phyloP scores from a whole-genome alignment of 495 filamentous ascomycete species.

The Hyphodiscus hymeniophilus region DNA sequence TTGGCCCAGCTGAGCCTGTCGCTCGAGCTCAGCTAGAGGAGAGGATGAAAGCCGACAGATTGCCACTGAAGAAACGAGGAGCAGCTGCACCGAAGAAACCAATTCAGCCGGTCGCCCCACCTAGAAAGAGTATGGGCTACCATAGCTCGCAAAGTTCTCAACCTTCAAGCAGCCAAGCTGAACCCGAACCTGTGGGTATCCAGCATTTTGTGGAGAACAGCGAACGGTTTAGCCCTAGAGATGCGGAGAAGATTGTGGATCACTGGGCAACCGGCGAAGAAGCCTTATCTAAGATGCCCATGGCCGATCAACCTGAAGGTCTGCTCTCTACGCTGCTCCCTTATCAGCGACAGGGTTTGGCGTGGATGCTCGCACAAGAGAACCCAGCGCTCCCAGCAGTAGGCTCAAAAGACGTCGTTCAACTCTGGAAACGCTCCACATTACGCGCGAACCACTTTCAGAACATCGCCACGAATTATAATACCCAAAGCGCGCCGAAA shows the following conservation, averaged over 20 bases:
- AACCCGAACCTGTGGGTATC: conserved; percentile 33
- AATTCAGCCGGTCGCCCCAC: background rate
- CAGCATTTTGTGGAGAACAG: conserved; percentile 60
- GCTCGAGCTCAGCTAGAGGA: conserved; percentile 43
- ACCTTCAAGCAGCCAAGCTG: conserved; percentile 28
- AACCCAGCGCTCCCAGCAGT: conserved; percentile 52
- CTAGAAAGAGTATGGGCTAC: conserved; percentile 23
- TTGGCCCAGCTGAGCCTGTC: conserved; percentile 50
- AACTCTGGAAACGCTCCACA: conserved; percentile 64
- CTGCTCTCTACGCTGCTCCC: conserved; percentile 63
- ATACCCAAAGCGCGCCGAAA: conserved; percentile 42
- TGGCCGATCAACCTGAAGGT: conserved; percentile 54
- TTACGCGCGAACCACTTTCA: conserved; percentile 42
- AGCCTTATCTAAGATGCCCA: conserved; percentile 63
- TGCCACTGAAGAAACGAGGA: conserved; percentile 35
- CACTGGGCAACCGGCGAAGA: conserved; percentile 61
- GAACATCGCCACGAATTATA: conserved; percentile 74
- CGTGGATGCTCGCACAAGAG: conserved; percentile 77
- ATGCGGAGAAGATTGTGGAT: conserved; percentile 59
- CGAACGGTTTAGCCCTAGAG: conserved; percentile 60
- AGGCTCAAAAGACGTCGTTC: conserved; percentile 59
- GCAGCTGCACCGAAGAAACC: conserved; percentile 29
- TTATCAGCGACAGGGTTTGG: conserved; percentile 76
- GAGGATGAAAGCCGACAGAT: conserved; percentile 53
- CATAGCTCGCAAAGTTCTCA: conserved; percentile 28